phyloP scores from a whole-genome alignment of 352 stramenopile genomes.

The Saprolegnia parasitica region DNA sequence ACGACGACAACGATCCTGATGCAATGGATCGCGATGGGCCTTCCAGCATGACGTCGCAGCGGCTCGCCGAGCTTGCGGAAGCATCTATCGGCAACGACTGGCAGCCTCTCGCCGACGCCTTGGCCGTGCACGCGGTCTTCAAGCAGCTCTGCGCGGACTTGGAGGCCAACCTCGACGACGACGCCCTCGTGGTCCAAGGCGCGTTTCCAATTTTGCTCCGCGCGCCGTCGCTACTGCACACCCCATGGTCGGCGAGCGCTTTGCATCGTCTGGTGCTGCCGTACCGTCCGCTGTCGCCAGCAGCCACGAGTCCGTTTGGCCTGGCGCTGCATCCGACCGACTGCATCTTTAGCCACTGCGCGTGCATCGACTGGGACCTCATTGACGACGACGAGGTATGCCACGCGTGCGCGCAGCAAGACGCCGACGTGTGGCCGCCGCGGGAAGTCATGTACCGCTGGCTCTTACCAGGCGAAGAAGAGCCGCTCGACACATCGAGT shows the following conservation, averaged over 20 bases:
- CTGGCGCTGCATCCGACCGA: background rate
- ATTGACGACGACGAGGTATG: background rate
- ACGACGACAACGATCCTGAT: no score
- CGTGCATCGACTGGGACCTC: background rate
- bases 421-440: background rate
- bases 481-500: background rate
- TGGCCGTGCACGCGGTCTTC: background rate
- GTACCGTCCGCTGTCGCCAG: background rate
- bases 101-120: background rate
- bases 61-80: background rate
- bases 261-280: background rate
- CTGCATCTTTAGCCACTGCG: background rate
- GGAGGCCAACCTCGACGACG: background rate
- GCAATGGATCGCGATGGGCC: no score
- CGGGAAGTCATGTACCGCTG: background rate
- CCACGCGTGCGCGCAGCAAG: background rate
- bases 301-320: background rate
- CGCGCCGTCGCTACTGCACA: background rate
- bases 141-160: background rate
- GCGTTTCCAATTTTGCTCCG: slow-evolving; percentile 1
- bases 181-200: background rate
- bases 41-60: background rate
- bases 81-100: background rate
- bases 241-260: background rate
- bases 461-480: background rate